A percentile compares a stretch with the other conserved stretches of the same genome.
Conservation (phyloP, 306 rosid genomes). For the Acmispon strigosus region DNA sequence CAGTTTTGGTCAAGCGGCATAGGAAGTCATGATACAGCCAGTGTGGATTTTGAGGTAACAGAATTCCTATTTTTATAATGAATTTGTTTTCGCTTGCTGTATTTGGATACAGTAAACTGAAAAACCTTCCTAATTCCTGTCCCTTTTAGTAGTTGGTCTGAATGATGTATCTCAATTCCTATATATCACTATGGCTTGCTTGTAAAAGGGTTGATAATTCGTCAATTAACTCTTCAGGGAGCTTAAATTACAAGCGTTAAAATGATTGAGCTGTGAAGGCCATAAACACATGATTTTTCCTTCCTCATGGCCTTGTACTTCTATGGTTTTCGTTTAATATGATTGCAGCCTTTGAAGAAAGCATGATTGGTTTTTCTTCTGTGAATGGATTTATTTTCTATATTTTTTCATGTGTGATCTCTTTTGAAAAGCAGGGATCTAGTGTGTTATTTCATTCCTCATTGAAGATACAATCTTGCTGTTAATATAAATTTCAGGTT, state of each 20-base stretch:
- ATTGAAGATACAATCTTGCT: slow-evolving; percentile 12
- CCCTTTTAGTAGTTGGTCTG: not conserved
- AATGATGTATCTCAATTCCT: not conserved
- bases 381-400: not conserved
- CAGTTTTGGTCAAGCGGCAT: slow-evolving; percentile 97
- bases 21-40: slow-evolving; percentile 74
- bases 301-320: not conserved
- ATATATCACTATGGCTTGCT: not conserved
- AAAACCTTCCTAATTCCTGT: slow-evolving; percentile 1
- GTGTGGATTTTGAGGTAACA: slow-evolving; percentile 86
- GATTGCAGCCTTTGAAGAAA: not conserved
- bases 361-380: not conserved
- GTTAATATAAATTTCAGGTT: slow-evolving; percentile 43
- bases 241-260: not conserved
- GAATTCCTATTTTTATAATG: slow-evolving; percentile 1
- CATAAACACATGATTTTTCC: not conserved
- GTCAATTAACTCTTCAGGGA: not conserved
- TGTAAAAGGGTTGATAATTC: slow-evolving; percentile 12
- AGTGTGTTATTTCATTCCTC: slow-evolving; percentile 8
- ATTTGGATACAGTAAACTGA: not conserved
- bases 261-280: slow-evolving; percentile 4
- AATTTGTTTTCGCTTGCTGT: not conserved
- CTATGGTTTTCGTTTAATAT: not conserved
- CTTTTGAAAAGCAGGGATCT: not conserved
- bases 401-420: slow-evolving; percentile 1